Evolutionary conservation across 169 alveolate genomes (phyloP).

Genomic region (Cryptosporidium meleagridis): DNA sequence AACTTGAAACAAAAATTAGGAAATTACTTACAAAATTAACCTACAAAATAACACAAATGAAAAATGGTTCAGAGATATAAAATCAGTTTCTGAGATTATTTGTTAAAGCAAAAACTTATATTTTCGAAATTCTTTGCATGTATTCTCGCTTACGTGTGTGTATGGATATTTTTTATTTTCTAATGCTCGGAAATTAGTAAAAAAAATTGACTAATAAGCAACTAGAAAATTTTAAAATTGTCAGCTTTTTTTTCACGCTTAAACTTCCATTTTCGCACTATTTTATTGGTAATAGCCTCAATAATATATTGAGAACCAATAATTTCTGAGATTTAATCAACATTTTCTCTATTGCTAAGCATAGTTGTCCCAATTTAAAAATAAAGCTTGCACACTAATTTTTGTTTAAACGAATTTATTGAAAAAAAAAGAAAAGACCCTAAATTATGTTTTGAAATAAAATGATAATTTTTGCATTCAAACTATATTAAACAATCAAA

Average conservation of each 20-base stretch:
- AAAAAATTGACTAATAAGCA: neutral
- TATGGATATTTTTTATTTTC: too few relatives aligned
- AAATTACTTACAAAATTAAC: slow-evolving; percentile 18
- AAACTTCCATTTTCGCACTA: too few relatives aligned
- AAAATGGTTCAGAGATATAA: neutral
- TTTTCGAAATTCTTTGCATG: neutral
- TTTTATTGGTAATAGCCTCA: too few relatives aligned
- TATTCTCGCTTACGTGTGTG: neutral
- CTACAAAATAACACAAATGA: slow-evolving; percentile 11
- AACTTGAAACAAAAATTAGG: slow-evolving; percentile 23
- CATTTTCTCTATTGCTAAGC: too few relatives aligned
- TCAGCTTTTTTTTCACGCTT: too few relatives aligned
- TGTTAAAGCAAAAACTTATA: neutral
- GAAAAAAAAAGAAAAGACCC: too few relatives aligned
- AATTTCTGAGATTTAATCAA: too few relatives aligned
- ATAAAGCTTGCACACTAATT: neutral
- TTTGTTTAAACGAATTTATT: too few relatives aligned
- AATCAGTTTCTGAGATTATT: neutral
- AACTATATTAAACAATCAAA: too few relatives aligned
- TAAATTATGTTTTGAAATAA: too few relatives aligned
- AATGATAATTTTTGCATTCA: neutral
- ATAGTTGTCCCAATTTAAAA: neutral
- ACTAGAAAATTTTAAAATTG: too few relatives aligned
- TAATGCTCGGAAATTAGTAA: neutral
- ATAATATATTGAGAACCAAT: too few relatives aligned